Percentiles rank a stretch among this genome's conserved stretches.
These are phyloP conservation scores for Phytophthora colocasiae DNA, from an alignment of 352 stramenopile species.

Conservation along the genomic window DNA sequence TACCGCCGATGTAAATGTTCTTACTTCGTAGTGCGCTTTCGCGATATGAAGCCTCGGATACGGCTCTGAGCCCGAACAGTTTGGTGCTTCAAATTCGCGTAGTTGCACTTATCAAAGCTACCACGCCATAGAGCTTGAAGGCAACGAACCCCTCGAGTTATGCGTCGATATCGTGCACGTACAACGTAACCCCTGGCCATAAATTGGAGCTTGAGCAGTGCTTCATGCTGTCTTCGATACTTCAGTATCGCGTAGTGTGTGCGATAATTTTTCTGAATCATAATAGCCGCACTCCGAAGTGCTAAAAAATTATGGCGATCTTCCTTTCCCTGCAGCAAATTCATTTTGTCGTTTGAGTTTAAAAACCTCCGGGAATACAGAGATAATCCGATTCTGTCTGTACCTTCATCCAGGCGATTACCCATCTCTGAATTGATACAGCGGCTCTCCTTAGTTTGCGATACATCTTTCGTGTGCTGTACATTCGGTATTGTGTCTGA, in stretches of 20 bases:
- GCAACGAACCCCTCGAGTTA: slow-evolving; percentile 54
- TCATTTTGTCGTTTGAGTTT: slow-evolving; percentile 9
- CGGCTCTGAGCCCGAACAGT: slow-evolving; percentile 73
- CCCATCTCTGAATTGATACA: slow-evolving; percentile 63
- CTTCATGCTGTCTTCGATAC: slow-evolving; percentile 38
- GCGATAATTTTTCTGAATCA: slow-evolving; percentile 54
- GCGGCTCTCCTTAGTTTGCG: slow-evolving; percentile 39
- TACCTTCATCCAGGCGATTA: slow-evolving; percentile 64
- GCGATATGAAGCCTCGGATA: slow-evolving; percentile 64
- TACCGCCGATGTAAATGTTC: background rate
- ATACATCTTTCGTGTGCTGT: slow-evolving; percentile 62
- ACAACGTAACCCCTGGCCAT: slow-evolving; percentile 57
- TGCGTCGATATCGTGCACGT: slow-evolving; percentile 51
- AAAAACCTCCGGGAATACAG: background rate
- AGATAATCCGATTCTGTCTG: background rate
- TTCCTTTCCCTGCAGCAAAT: slow-evolving; percentile 30
- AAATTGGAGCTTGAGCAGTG: slow-evolving; percentile 52
- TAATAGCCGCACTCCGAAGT: slow-evolving; percentile 44
- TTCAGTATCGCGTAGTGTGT: slow-evolving; percentile 33
- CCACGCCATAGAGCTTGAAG: slow-evolving; percentile 75
- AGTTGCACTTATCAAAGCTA: slow-evolving; percentile 68
- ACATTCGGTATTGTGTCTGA: slow-evolving; percentile 80
- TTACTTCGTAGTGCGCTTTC: slow-evolving; percentile 64
- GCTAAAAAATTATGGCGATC: slow-evolving; percentile 42
- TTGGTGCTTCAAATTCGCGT: slow-evolving; percentile 66